Conservation (phyloP, 495 filamentous ascomycete species). For the Penicillium odoratum region DNA sequence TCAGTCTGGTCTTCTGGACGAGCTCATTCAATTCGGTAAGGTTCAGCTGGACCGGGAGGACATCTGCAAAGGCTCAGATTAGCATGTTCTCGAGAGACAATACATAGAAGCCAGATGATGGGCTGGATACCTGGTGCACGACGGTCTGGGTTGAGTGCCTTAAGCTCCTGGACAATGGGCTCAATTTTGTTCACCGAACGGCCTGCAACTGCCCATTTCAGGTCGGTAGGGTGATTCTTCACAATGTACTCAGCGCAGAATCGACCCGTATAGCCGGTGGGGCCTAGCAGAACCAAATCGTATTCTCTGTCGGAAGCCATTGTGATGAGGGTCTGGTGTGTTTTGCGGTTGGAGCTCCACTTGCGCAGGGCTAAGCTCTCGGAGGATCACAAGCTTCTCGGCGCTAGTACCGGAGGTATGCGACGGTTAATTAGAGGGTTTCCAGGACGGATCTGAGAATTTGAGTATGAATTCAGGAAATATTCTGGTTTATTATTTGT, state of each 20-base stretch:
- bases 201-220: conserved; percentile 90
- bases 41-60: conserved; percentile 63
- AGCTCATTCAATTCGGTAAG: conserved; percentile 62
- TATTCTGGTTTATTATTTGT: background rate
- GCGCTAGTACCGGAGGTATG: background rate
- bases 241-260: conserved; percentile 76
- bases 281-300: conserved; percentile 81
- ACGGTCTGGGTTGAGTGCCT: conserved; percentile 67
- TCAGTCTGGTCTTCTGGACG: conserved; percentile 69
- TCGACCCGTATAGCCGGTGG: conserved; percentile 85
- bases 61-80: conserved; percentile 11
- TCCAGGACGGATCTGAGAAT: background rate
- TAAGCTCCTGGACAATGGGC: conserved; percentile 62
- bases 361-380: conserved; percentile 7
- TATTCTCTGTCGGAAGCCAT: conserved; percentile 61
- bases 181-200: conserved; percentile 74
- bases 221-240: conserved; percentile 67
- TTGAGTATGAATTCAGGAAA: background rate
- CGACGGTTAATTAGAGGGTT: background rate
- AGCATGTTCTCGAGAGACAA: conserved; percentile 1
- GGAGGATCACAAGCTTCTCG: conserved; percentile 18
- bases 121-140: conserved; percentile 56
- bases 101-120: background rate
- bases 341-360: conserved; percentile 12
- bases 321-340: background rate